Base-by-base conservation (phyloP, 306 rosid species). In the Carpinus fangiana region DNA sequence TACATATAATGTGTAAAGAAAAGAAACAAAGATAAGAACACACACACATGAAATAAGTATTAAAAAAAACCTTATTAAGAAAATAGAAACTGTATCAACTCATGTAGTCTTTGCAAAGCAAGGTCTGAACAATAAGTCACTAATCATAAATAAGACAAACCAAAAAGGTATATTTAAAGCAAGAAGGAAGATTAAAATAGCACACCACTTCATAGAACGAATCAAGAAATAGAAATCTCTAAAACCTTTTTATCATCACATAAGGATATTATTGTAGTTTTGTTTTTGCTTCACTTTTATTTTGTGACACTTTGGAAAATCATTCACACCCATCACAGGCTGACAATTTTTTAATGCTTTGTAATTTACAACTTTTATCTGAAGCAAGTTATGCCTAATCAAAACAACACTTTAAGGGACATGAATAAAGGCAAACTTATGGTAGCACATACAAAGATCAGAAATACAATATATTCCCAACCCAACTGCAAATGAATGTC, bases 1-100 rank as follows among this genome's bases (percentile, higher is more conserved):
- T 92, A 54, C 60, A 74, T 7, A 73, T 55, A 13, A 38, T 38
- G 59, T 34, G 59, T 21, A 8, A 9, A 28, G 74, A 38, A 60
- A 70, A n/a, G 34, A 45, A 18, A 47, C 14, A 62, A 8, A 5
- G 73, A 34, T 28, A 62, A 38, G 8, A 70, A 7, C 53, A 71
- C 50, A 55, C 55, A 57, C 73, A 79, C 41, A 43, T 2, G 7
- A 38, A 45, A 73, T 50, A 23, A 38, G 46, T 34, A 55, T 9
- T 20, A 53, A 52, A 51, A 17, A 16, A 17, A 17, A 4, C 28
- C 18, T 53, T 12, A 64, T 34, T 34, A 64, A 64, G 70, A 64
- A 31, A 16, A 64, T 64, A 31, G 23, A 31, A 64, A 64, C 36
- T 34, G 46, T 1, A 34, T 64, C 20, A 12, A 34, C 12, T 36